Evolutionary conservation across 345 rosid species (phyloP).

Genomic region (Arabidopsis arenosa): DNA sequence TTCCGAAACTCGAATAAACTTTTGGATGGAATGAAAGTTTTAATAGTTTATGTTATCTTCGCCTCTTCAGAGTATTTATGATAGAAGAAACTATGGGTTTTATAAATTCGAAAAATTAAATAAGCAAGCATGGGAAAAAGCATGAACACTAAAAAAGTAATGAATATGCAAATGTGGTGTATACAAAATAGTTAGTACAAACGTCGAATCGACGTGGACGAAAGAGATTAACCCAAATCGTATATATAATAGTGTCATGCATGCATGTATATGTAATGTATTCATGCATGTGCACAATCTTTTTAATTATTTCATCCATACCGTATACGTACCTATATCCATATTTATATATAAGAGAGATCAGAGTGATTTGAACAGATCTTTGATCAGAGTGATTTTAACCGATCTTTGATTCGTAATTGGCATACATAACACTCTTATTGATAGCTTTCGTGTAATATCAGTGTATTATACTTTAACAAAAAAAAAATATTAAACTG

Average conservation of each 20-base stretch:
- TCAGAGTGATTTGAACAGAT: too few relatives aligned
- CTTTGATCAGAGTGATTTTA: neutral
- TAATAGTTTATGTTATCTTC: conserved; percentile 14
- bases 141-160: conserved; percentile 13
- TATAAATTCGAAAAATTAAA: neutral
- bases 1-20: conserved; percentile 15
- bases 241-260: conserved; percentile 25
- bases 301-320: conserved; percentile 25
- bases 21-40: neutral
- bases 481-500: too few relatives aligned
- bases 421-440: neutral
- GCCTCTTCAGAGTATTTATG: neutral
- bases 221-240: conserved; percentile 34
- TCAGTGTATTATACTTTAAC: neutral
- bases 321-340: conserved; percentile 8
- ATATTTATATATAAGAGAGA: neutral
- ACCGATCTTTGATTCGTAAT: neutral
- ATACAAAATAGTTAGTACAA: conserved; percentile 28
- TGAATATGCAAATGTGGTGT: conserved; percentile 22
- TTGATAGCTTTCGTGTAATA: neutral
- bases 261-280: conserved; percentile 33
- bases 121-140: conserved; percentile 37
- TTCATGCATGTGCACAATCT: conserved; percentile 40
- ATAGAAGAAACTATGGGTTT: conserved; percentile 15
- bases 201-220: conserved; percentile 42